These are phyloP conservation scores for Cicer arietinum DNA, from an alignment of 306 rosid genomes.

Conservation along the genomic window DNA sequence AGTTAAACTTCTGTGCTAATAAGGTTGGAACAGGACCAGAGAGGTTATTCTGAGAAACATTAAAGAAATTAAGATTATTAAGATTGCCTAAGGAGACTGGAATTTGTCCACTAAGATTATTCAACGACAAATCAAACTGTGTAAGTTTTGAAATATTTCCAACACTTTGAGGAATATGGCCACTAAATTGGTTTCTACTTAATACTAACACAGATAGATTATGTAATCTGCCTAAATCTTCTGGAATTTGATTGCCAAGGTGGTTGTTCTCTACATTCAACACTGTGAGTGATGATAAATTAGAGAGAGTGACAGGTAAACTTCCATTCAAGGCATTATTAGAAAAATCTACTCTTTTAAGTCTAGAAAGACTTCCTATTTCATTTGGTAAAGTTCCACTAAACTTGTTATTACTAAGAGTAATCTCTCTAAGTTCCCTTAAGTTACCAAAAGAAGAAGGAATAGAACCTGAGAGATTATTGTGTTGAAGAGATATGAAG, in stretches of 20 bases:
- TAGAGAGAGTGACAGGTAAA: conserved; percentile 51
- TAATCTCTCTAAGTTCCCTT: conserved; percentile 55
- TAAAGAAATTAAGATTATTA: conserved; percentile 55
- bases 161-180: conserved; percentile 64
- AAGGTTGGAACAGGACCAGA: conserved; percentile 76
- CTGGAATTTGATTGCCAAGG: conserved; percentile 56
- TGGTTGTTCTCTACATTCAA: conserved; percentile 62
- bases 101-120: conserved; percentile 74
- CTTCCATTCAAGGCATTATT: conserved; percentile 63
- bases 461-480: conserved; percentile 74
- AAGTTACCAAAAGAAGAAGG: conserved; percentile 64
- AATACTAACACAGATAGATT: conserved; percentile 69
- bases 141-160: conserved; percentile 69
- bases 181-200: conserved; percentile 62
- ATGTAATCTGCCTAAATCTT: conserved; percentile 52
- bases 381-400: conserved; percentile 61
- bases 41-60: conserved; percentile 80
- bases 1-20: conserved; percentile 66
- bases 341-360: conserved; percentile 59
- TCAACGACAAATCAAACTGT: conserved; percentile 73
- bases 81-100: conserved; percentile 63
- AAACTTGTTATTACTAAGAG: conserved; percentile 57
- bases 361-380: conserved; percentile 62
- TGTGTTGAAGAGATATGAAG: conserved; percentile 65
- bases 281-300: conserved; percentile 54